Evolutionary conservation across 2,329 filamentous ascomycete species (phyloP).

Genomic region (Paraphaeosphaeria minitans): DNA sequence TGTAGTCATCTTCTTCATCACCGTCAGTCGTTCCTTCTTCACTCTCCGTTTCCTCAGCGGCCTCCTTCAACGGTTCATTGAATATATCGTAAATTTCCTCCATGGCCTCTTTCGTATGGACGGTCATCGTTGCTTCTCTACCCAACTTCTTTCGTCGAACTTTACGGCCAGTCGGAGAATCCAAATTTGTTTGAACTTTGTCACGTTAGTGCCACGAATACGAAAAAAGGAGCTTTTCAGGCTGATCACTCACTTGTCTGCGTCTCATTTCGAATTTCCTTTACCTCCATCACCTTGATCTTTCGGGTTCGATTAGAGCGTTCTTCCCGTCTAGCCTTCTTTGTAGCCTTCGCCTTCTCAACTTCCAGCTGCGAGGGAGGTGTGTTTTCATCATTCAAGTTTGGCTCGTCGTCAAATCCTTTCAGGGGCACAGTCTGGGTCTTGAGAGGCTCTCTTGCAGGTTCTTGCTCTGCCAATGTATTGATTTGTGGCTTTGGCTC

Average conservation of each 20-base stretch:
- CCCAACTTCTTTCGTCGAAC: conserved; percentile 74
- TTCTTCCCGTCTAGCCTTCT: conserved; percentile 55
- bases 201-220: conserved; percentile 23
- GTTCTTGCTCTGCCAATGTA: conserved; percentile 24
- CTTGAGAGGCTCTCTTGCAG: conserved; percentile 7
- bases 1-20: conserved; percentile 77
- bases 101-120: conserved; percentile 92
- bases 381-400: conserved; percentile 54
- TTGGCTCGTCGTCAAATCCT: conserved; percentile 37
- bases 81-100: conserved; percentile 98
- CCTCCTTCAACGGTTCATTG: conserved; percentile 75
- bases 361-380: conserved; percentile 54
- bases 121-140: conserved; percentile 91
- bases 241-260: conserved; percentile 74
- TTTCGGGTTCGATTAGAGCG: conserved; percentile 57
- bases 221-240: no score
- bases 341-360: conserved; percentile 62
- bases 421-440: conserved; percentile 35
- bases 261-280: conserved; percentile 74
- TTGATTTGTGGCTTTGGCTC: conserved; percentile 15
- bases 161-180: conserved; percentile 86
- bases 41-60: conserved; percentile 62
- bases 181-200: conserved; percentile 87
- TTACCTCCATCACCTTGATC: conserved; percentile 75
- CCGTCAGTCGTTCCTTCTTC: conserved; percentile 66